Evolutionary conservation across 2,329 filamentous ascomycete genomes (phyloP).

Genomic region (Pseudogymnoascus sp.): DNA sequence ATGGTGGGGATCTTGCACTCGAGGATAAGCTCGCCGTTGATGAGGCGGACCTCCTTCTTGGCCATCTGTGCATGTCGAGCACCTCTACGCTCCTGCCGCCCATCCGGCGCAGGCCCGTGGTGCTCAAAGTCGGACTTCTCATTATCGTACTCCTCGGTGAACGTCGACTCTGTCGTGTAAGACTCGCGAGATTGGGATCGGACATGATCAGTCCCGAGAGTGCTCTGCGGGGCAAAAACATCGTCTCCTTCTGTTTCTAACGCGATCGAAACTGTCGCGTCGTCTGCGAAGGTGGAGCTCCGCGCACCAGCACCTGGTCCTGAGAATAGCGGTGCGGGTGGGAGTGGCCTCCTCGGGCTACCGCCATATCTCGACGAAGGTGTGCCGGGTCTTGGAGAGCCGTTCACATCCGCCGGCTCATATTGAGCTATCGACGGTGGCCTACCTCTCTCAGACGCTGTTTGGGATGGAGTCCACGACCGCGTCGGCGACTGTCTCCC

Average conservation of each 20-base stretch:
- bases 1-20: constrained; percentile 99
- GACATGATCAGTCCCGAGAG: constrained; percentile 17
- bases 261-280: constrained; percentile 65
- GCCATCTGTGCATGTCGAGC: constrained; percentile 80
- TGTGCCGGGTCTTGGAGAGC: constrained; percentile 81
- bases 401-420: constrained; percentile 82
- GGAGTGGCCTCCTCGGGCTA: constrained; percentile 76
- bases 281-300: constrained; percentile 49
- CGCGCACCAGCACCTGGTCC: constrained; percentile 40
- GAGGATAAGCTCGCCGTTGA: constrained; percentile 94
- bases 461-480: constrained; percentile 47
- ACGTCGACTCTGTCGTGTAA: constrained; percentile 28
- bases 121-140: constrained; percentile 57
- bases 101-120: constrained; percentile 80
- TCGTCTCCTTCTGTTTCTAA: constrained; percentile 52
- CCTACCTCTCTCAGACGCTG: constrained; percentile 49
- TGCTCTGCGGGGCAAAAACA: constrained; percentile 55
- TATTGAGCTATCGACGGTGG: constrained; percentile 63
- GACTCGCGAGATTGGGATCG: constrained; percentile 28
- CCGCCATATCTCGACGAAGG: constrained; percentile 83
- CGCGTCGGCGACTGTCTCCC: constrained; percentile 45
- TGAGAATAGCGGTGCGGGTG: constrained; percentile 79
- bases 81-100: constrained; percentile 78
- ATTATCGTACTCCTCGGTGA: constrained; percentile 24
- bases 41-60: constrained; percentile 88